Percentiles rank a stretch among this genome's conserved stretches.
Conservation (phyloP, 2,329 filamentous ascomycete genomes). For the Nannizziopsis barbatae region DNA sequence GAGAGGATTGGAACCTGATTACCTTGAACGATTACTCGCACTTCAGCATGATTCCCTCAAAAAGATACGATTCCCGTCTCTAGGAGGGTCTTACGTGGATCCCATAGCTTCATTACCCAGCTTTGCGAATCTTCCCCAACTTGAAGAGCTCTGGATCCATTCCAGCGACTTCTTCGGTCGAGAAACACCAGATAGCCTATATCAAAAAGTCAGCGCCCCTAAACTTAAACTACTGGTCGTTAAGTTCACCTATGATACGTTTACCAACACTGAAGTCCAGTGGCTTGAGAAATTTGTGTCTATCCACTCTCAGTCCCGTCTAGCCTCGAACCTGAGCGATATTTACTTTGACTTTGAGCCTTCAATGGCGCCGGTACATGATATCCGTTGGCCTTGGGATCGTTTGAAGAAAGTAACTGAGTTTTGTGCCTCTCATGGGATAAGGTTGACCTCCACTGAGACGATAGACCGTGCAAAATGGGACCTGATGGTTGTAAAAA, state of each 20-base stretch:
- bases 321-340: neutral
- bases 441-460: neutral
- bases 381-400: conserved; percentile 1
- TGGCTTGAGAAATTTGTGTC: neutral
- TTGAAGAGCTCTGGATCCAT: neutral
- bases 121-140: neutral
- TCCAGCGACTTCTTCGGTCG: neutral
- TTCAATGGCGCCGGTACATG: neutral
- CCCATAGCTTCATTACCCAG: too few relatives aligned
- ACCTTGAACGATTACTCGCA: neutral
- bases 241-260: neutral
- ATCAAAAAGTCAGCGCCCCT: neutral
- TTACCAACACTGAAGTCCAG: neutral
- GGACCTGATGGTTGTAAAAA: neutral
- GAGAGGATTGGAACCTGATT: neutral
- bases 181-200: neutral
- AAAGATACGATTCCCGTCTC: neutral
- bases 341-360: neutral
- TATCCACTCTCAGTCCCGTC: neutral
- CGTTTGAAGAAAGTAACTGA: neutral
- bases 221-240: neutral
- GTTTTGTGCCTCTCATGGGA: neutral
- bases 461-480: neutral
- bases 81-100: neutral
- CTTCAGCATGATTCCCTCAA: neutral